These are phyloP conservation scores for Leptomonas pyrrhocoris DNA, from an alignment of 208 protist species.

Conservation along the genomic window DNA sequence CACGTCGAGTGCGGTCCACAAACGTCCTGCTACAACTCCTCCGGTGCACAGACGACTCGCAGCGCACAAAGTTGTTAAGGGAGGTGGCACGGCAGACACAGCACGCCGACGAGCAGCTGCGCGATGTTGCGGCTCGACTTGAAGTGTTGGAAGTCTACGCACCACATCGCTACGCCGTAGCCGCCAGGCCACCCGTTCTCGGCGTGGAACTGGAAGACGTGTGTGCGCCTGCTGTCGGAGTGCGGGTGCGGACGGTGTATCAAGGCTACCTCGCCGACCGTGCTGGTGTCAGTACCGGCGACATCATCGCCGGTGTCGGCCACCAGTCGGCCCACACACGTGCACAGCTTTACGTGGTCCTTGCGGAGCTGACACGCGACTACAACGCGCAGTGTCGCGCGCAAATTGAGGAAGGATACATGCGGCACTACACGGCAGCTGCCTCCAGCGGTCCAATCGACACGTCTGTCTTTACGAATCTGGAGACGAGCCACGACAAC, in stretches of 20 bases:
- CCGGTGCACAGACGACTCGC: neutral
- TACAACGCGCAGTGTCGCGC: conserved; percentile 54
- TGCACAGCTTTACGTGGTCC: conserved; percentile 58
- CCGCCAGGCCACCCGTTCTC: conserved; percentile 54
- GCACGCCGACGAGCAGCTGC: conserved; percentile 19
- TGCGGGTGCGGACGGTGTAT: conserved; percentile 58
- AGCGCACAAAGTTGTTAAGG: neutral
- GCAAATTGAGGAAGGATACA: conserved; percentile 33
- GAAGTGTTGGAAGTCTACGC: conserved; percentile 73
- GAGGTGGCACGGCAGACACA: neutral
- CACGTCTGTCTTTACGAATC: conserved; percentile 2
- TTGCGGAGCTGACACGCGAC: conserved; percentile 47
- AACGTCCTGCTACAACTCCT: neutral
- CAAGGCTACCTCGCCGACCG: conserved; percentile 44
- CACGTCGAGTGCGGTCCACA: neutral
- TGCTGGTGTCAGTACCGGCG: conserved; percentile 52
- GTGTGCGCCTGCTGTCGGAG: conserved; percentile 13
- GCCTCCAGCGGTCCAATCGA: neutral
- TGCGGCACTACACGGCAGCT: conserved; percentile 19
- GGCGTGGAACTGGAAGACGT: conserved; percentile 68
- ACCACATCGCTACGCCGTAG: conserved; percentile 52
- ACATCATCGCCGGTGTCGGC: conserved; percentile 59
- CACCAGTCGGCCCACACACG: conserved; percentile 40
- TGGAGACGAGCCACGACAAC: neutral
- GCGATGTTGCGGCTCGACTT: conserved; percentile 39